Evolutionary conservation across 805 yeast species (phyloP), one percentile per base, ranked within the genome.

Genomic region (Saccharomyces kudriavzevii): DNA sequence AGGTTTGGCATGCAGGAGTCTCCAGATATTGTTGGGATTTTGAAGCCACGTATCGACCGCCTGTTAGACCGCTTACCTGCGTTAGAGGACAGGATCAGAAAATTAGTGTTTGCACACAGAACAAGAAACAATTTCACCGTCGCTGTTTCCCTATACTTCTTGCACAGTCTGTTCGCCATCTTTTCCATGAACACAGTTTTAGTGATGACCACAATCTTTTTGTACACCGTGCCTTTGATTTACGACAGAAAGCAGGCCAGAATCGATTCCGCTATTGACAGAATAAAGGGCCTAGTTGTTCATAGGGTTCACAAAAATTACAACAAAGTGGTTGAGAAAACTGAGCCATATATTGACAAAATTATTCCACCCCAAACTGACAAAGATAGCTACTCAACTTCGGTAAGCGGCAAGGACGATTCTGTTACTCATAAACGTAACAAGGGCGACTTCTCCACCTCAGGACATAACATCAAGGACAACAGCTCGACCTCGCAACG

Each of bases 161-260:
- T 81, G 56, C 85, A 79, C 77, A 78, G 82, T 69, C 70, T 89
- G 62, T 84, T 91, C 54, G 81, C 86, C 30, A 74, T 83, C 78
- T 73, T 88, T 66, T 79, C 91, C 31, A 68, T 89, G 54, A 84
- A 83, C 78, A 74, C 84, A 27, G 70, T 88, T 60, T 61, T 81
- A 31, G 74, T 83, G 58, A 66, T 79, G 52, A 67, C 81, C 40
- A 80, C 84, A 47, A 68, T 85, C 48, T 64, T 75, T 26, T 77
- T 85, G 13, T 90, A 89, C 76, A 70, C 92, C 45, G 74, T 78
- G 40, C 96, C 96, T 52, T 80, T 77, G 26, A 63, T 84, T 56
- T 89, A 89, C 76, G 72, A 79, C 62, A 76, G 76, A 61, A 81
- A 85, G 80, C 82, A 87, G 77, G 76, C 77, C 65, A 83, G 85